Evolutionary conservation across 2,329 filamentous ascomycete genomes (phyloP).

Genomic region (Trichoderma koningii): DNA sequence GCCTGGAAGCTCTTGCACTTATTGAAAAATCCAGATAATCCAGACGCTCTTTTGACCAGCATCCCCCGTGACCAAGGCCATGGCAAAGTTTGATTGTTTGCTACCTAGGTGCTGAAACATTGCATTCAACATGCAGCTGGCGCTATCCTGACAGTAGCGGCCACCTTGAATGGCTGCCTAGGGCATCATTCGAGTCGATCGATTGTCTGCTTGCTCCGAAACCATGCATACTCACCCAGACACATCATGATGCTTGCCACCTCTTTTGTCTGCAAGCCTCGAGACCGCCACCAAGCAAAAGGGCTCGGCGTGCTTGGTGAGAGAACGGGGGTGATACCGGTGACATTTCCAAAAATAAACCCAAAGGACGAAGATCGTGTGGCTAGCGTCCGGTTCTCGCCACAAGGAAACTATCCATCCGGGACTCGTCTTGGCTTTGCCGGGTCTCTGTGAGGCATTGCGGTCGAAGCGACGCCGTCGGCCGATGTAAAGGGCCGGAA

Average conservation of each 20-base stretch:
- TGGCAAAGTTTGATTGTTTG: slow-evolving; percentile 7
- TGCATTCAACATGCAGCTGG: not conserved
- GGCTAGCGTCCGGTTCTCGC: not conserved
- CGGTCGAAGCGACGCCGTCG: not conserved
- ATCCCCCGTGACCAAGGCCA: not conserved
- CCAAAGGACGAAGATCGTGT: not conserved
- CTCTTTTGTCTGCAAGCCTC: not conserved
- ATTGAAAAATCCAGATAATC: not conserved
- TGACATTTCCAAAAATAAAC: slow-evolving; percentile 10
- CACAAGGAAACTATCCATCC: not conserved
- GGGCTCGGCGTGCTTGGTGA: too few relatives aligned
- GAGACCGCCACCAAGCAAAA: too few relatives aligned
- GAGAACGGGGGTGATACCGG: not conserved
- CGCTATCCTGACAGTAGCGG: not conserved
- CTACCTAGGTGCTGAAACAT: not conserved
- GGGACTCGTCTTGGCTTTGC: not conserved
- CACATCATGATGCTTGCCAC: not conserved
- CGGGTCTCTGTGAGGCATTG: not conserved
- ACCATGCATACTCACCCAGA: not conserved
- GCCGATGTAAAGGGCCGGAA: slow-evolving; percentile 18
- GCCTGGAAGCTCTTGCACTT: not conserved
- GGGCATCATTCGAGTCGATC: not conserved
- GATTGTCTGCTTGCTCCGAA: not conserved
- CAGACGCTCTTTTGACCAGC: not conserved
- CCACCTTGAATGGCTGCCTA: not conserved